Evolutionary conservation across 1,284 basidiomycete genomes (phyloP).

Genomic region (Pulchroboletus neoregius): DNA sequence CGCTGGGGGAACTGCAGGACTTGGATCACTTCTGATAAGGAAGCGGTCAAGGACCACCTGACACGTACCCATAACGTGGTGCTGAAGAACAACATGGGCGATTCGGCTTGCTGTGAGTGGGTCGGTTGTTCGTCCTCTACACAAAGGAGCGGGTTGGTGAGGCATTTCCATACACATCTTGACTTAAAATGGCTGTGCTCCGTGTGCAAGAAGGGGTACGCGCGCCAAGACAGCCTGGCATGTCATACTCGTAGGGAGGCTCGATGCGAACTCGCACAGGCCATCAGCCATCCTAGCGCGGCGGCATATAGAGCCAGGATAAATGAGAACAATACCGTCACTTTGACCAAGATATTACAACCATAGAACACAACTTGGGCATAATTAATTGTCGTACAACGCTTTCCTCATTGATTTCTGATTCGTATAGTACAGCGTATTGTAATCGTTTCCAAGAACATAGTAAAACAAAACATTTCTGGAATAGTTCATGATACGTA

Average conservation of each 20-base stretch:
- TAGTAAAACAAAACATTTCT: background rate
- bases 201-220: conserved; percentile 8
- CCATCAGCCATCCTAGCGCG: conserved; percentile 19
- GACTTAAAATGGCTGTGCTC: conserved; percentile 22
- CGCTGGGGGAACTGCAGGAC: conserved; percentile 15
- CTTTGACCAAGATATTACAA: conserved; percentile 21
- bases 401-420: conserved; percentile 3
- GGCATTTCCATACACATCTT: conserved; percentile 23
- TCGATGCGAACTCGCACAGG: conserved; percentile 8
- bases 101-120: conserved; percentile 13
- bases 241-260: conserved; percentile 5
- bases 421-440: conserved; percentile 21
- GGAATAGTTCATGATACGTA: conserved; percentile 5
- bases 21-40: conserved; percentile 21
- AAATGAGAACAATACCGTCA: conserved; percentile 13
- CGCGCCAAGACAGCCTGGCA: conserved; percentile 22
- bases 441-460: conserved; percentile 11
- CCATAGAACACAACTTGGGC: conserved; percentile 2
- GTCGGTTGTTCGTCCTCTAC: conserved; percentile 3
- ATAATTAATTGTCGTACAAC: background rate
- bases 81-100: background rate
- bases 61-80: conserved; percentile 11
- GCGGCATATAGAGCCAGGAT: conserved; percentile 11
- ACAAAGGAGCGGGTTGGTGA: conserved; percentile 11
- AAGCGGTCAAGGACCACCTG: conserved; percentile 19